Evolutionary conservation across 129 eudicot genomes (phyloP), one percentile per base, ranked within the genome.

Genomic region (Flaveria linearis): DNA sequence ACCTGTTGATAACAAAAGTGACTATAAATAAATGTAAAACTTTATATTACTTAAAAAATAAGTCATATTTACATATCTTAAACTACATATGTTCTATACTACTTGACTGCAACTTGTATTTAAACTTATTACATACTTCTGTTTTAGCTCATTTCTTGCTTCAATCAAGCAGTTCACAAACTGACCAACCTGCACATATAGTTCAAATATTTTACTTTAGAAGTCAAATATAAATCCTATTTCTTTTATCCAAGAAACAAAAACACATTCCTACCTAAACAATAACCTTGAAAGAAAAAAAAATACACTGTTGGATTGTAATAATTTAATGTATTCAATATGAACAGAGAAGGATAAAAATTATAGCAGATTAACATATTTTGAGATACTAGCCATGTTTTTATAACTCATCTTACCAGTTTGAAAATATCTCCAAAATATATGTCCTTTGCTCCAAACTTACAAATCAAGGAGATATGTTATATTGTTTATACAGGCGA

Each of bases 151-250:
- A 36, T 82, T 82, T 78, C 89, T 86, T 67, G 96, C 91, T 76
- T 90, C 89, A 78, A 84, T 83, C 83, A 90, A 80, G 84, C 92
- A 85, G 78, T 86, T 86, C 67, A 86, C 91, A 75, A 90, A 90
- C 45, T 88, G 86, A 33, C 88, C 91, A 75, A 86, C 93, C 96
- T 90, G 93, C 82, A 84, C 3, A 57, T 52, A 41, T 41, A 45
- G 56, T 39, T 67, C 26, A 46, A 28, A 25, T 52, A 3, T 73
- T 15, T 62, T 22, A 60, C 50, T 17, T 65, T 65, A 63, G 43
- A 63, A 5, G 45, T 63, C 69, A 20, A 30, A 63, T 30, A 16
- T 0, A 62, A 62, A 58, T 60, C 66, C 14, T 23, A 25, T 25
- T 23, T 25, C 66, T 23, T 56, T 60, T 25, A 39, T n/a, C 67